These are phyloP conservation scores for Phialophora chinensis DNA, from an alignment of 2,329 filamentous ascomycete genomes.

Conservation along the genomic window DNA sequence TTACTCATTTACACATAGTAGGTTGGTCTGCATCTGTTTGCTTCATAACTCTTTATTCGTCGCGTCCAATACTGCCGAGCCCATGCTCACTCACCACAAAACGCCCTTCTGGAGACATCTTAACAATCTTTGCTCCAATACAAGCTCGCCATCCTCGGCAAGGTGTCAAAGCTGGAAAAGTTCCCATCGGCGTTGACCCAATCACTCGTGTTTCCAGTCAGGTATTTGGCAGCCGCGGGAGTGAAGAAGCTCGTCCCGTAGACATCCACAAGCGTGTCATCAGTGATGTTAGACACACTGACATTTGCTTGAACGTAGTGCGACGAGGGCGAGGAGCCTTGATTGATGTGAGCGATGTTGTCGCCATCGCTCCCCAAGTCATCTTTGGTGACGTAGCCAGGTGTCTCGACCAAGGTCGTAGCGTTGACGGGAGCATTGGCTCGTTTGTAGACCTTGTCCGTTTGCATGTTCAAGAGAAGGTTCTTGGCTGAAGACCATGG, in stretches of 20 bases:
- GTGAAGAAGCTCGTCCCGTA: conserved; percentile 38
- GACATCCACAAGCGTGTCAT: conserved; percentile 34
- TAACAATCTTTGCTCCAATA: conserved; percentile 37
- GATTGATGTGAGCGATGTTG: conserved; percentile 43
- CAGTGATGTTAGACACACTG: conserved; percentile 26
- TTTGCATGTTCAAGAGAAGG: conserved; percentile 42
- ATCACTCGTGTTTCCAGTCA: conserved; percentile 35
- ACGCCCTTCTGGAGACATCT: not conserved
- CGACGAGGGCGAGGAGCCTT: conserved; percentile 40
- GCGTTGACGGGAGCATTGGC: conserved; percentile 31
- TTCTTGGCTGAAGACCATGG: conserved; percentile 43
- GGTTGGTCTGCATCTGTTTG: not conserved
- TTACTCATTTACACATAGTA: not conserved
- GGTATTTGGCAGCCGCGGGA: conserved; percentile 30
- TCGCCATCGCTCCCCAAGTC: conserved; percentile 46
- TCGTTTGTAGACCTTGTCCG: conserved; percentile 41
- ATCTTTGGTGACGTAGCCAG: conserved; percentile 44
- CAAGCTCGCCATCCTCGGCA: conserved; percentile 29
- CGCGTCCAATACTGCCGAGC: not conserved
- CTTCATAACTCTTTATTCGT: not conserved
- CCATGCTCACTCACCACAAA: not conserved
- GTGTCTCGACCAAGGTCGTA: conserved; percentile 34
- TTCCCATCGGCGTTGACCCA: conserved; percentile 34
- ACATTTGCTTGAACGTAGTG: conserved; percentile 45
- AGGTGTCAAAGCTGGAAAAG: conserved; percentile 36